These are phyloP conservation scores for Leucosporidium creatinivorum DNA, from an alignment of 768 basidiomycete genomes.

Conservation along the genomic window DNA sequence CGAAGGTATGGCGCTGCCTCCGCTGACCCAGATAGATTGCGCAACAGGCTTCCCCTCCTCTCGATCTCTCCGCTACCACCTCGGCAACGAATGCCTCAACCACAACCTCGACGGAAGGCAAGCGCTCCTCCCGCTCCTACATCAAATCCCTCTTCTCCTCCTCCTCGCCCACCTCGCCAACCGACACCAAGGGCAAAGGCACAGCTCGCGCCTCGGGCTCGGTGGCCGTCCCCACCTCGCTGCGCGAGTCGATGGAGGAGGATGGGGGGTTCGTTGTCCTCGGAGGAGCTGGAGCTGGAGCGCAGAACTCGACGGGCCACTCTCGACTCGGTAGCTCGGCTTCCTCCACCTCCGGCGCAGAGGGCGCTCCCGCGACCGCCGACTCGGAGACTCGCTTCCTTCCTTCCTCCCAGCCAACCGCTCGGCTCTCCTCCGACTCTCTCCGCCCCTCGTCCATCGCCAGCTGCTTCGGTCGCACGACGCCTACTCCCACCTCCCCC, in stretches of 20 bases:
- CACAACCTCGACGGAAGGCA: background rate
- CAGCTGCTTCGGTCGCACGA: background rate
- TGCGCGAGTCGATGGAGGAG: too few relatives aligned
- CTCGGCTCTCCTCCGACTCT: background rate
- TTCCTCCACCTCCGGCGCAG: too few relatives aligned
- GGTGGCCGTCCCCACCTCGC: too few relatives aligned
- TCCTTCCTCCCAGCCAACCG: background rate
- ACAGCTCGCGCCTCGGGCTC: background rate
- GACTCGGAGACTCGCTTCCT: background rate
- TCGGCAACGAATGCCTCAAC: background rate
- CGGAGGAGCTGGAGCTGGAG: too few relatives aligned
- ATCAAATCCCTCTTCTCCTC: slow-evolving; percentile 1
- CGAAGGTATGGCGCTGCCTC: too few relatives aligned
- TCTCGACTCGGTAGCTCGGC: too few relatives aligned
- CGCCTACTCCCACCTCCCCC: background rate
- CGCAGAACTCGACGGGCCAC: too few relatives aligned
- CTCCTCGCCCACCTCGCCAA: background rate
- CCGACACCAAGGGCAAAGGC: background rate
- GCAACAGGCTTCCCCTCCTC: background rate
- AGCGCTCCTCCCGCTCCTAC: background rate
- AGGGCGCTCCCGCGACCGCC: too few relatives aligned
- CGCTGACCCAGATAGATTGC: background rate
- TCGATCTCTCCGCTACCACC: background rate
- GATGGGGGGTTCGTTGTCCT: too few relatives aligned
- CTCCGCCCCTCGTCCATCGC: background rate